Base-by-base conservation (phyloP, 1,139 yeast species). In the Barnettozyma hawaiiensis region DNA sequence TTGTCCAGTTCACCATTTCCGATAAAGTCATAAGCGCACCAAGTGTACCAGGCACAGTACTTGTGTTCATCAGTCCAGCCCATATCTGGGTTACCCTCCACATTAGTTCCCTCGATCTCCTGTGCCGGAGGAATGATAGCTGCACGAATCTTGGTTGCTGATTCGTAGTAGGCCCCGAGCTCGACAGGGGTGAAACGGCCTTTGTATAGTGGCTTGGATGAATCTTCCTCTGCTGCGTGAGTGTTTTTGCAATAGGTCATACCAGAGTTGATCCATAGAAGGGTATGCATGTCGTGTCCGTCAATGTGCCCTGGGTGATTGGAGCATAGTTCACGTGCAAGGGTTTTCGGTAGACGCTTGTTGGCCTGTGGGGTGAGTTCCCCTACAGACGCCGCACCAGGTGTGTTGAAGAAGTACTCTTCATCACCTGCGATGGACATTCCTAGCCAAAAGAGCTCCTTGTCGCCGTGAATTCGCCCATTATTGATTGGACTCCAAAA, bases 221-320 rank as follows among this genome's bases (percentile, higher is more conserved):
- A 20, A 26, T 54, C 57, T 22, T 20, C 19, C 11, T 29, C 34
- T 1, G 52, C 54, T 35, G 55, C 41, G 2, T 39, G 36, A 2
- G 47, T 29, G 26, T 73, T 73, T 51, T 75, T 75, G 58, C 81
- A 76, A 50, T 57, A 71, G 3, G 67, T 62, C 51, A 73, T 70
- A 1, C 81, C 81, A 2, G 79, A 74, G 51, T 76, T 76, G 34
- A 75, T 67, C 81, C 81, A 76, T 14, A 75, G 49, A 32, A 75
- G 54, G 26, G 62, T 62, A 1, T 70, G 18, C 15, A 58, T 57
- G 46, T 67, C 59, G 29, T 50, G 50, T 12, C 55, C 58, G 14
- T 49, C 50, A 5, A 60, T 44, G 50, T 71, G 75, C 6, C 70
- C 75, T 1, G 76, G 75, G 50, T 70, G 75, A 12, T 70, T 65